phyloP scores from a whole-genome alignment of 192 early-diverging fungal genomes.

The Podila minutissima region DNA sequence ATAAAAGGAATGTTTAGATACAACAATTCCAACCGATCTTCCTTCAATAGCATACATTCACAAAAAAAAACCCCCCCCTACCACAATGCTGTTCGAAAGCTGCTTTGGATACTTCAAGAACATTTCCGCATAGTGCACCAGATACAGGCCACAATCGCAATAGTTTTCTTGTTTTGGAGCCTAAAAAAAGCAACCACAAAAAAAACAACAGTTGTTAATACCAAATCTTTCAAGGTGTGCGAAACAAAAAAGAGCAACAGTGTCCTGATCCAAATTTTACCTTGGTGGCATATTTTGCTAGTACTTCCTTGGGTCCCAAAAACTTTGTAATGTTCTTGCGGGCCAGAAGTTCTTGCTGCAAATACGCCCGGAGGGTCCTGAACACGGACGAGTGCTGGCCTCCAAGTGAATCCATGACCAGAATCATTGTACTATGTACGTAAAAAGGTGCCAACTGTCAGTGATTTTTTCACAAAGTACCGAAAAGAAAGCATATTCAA shows the following conservation, averaged over 20 bases:
- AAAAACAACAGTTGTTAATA: background rate
- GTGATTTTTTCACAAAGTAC: background rate
- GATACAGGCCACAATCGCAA: slow-evolving; percentile 90
- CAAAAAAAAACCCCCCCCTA: slow-evolving; percentile 36
- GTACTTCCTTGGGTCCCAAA: slow-evolving; percentile 11
- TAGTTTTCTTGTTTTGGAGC: slow-evolving; percentile 80
- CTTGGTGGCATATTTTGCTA: slow-evolving; percentile 67
- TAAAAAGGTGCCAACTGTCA: background rate
- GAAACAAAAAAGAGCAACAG: background rate
- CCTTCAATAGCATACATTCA: too few species aligned
- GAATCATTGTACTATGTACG: slow-evolving; percentile 55
- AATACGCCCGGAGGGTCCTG: slow-evolving; percentile 52
- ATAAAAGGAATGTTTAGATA: background rate
- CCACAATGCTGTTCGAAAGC: slow-evolving; percentile 55
- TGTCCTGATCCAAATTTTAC: slow-evolving; percentile 21
- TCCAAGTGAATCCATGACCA: slow-evolving; percentile 74
- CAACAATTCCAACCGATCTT: too few species aligned
- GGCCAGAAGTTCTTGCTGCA: slow-evolving; percentile 41
- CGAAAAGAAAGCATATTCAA: background rate
- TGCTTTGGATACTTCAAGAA: slow-evolving; percentile 62
- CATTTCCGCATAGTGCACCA: slow-evolving; percentile 82
- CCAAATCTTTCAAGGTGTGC: background rate
- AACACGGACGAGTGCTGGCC: slow-evolving; percentile 53
- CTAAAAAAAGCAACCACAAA: slow-evolving; percentile 47
- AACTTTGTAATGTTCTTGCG: slow-evolving; percentile 55